A percentile compares a stretch with the other conserved stretches of the same genome.
Conservation (phyloP, 2,329 filamentous ascomycete species). For the Myriosclerotinia duriaeana region DNA sequence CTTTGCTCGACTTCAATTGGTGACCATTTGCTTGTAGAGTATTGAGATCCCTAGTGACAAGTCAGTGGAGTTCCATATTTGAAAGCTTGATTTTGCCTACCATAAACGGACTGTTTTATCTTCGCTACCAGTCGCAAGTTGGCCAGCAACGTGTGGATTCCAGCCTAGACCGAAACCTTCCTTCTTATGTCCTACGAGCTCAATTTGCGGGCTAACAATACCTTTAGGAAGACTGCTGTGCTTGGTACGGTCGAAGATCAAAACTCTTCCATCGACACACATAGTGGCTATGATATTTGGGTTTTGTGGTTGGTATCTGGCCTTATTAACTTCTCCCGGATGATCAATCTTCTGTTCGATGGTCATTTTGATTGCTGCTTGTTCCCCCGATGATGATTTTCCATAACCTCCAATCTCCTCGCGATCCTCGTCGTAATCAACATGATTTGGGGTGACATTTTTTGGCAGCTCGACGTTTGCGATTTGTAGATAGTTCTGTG, state of each 20-base stretch:
- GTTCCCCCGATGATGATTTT: constrained; percentile 62
- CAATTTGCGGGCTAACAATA: constrained; percentile 53
- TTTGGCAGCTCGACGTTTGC: constrained; percentile 93
- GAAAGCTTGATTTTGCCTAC: constrained; percentile 49
- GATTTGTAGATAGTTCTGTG: constrained; percentile 90
- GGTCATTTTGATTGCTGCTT: constrained; percentile 77
- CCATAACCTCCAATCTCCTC: constrained; percentile 95
- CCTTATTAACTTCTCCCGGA: constrained; percentile 96
- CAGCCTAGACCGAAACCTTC: constrained; percentile 94
- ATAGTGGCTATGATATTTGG: constrained; percentile 94
- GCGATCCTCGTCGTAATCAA: constrained; percentile 86
- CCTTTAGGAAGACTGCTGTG: constrained; percentile 72
- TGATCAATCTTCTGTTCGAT: constrained; percentile 96
- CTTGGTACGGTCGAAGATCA: constrained; percentile 96
- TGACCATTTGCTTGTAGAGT: constrained; percentile 69
- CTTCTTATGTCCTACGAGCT: constrained; percentile 76
- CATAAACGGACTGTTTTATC: constrained; percentile 90
- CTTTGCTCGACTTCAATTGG: constrained; percentile 67
- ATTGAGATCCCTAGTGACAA: constrained; percentile 67
- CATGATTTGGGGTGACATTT: constrained; percentile 66
- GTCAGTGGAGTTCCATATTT: constrained; percentile 9
- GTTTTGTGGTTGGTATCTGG: constrained; percentile 95
- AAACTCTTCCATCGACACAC: constrained; percentile 80
- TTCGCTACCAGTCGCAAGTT: constrained; percentile 85
- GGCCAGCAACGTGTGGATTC: constrained; percentile 77